Base-by-base conservation (phyloP, 2,329 filamentous ascomycete genomes). In the Daldinia sp. region DNA sequence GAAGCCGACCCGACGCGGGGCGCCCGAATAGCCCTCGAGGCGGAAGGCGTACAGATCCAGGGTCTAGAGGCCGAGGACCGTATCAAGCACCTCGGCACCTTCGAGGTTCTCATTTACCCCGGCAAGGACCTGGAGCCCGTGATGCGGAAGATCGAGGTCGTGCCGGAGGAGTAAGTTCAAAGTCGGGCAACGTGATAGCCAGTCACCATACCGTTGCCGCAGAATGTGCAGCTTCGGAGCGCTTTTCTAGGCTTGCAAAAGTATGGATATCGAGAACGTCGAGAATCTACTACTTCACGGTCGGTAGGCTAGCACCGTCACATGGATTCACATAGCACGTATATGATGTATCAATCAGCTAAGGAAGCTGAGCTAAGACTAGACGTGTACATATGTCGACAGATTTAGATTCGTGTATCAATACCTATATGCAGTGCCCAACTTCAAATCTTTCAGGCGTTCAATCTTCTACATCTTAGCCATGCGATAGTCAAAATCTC, bases 31-130 rank as follows among this genome's bases (percentile, higher is more conserved):
- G 68, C 70, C 15, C 70, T 81, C n/a, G 76, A 76, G 45, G 67
- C 72, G 7, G 73, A 75, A 15, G 69, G 74, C 49, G 70, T 82
- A 43, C 64, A 56, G 11, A 76, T 82, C 51, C 1, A 71, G 4
- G 74, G 76, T 19, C 65, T 75, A 11, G 73, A 71, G 11, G 73
- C 71, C 29, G 72, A 72, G 50, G 77, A 80, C 68, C 75, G 78
- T 53, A 72, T 81, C 69, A 80, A 80, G 72, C 66, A 70, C 19
- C 72, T 81, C 15, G 80, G 80, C 29, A 72, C 71, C 27, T 81
- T 75, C 68, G 73, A 79, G 61, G 70, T 81, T 1, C 70, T 76
- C 30, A 77, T 82, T 57, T 54, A 67, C 11, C 58, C 74, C 11
- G 75, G 72, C 3, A 71, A 63, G 15, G 68, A 61, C n/a, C 15